Percentiles rank a stretch among this genome's conserved stretches.
phyloP scores from a whole-genome alignment of 1,284 basidiomycete species.

The Cryptococcus sp. region DNA sequence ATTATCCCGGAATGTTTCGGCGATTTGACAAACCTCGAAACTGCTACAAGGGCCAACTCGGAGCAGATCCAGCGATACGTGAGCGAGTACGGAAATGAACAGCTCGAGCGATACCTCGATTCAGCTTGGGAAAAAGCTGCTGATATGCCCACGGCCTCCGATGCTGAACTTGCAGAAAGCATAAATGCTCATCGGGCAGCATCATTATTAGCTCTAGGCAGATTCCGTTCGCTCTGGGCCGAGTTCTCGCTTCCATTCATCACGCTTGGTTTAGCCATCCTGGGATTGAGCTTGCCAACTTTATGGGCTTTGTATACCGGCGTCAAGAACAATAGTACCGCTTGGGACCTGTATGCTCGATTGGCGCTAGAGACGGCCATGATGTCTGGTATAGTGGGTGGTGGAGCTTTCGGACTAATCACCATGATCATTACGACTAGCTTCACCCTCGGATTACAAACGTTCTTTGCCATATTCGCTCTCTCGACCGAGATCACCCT shows the following conservation, averaged over 20 bases:
- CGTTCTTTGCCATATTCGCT: conserved; percentile 20
- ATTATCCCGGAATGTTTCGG: conserved; percentile 86
- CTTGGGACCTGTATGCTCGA: conserved; percentile 42
- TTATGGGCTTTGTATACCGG: conserved; percentile 43
- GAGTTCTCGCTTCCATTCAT: conserved; percentile 83
- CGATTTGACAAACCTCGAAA: conserved; percentile 50
- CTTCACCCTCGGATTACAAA: conserved; percentile 53
- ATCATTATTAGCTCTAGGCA: conserved; percentile 61
- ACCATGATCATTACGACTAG: conserved; percentile 30
- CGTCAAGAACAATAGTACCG: conserved; percentile 35
- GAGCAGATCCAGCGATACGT: conserved; percentile 76
- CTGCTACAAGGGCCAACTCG: conserved; percentile 68
- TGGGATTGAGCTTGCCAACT: conserved; percentile 44
- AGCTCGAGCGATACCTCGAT: conserved; percentile 63
- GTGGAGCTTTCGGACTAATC: conserved; percentile 28
- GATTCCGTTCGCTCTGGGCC: conserved; percentile 86
- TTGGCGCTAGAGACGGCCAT: conserved; percentile 38
- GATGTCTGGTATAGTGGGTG: conserved; percentile 16
- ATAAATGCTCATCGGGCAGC: conserved; percentile 48
- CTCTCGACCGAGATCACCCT: conserved; percentile 38
- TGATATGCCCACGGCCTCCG: not conserved
- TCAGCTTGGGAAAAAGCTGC: conserved; percentile 8
- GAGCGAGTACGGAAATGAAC: conserved; percentile 68
- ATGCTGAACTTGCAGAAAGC: not conserved
- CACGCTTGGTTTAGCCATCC: conserved; percentile 55